Percentiles rank a stretch among this genome's conserved stretches.
Conservation (phyloP, 495 filamentous ascomycete genomes). For the Aspergillus bertholletiae region DNA sequence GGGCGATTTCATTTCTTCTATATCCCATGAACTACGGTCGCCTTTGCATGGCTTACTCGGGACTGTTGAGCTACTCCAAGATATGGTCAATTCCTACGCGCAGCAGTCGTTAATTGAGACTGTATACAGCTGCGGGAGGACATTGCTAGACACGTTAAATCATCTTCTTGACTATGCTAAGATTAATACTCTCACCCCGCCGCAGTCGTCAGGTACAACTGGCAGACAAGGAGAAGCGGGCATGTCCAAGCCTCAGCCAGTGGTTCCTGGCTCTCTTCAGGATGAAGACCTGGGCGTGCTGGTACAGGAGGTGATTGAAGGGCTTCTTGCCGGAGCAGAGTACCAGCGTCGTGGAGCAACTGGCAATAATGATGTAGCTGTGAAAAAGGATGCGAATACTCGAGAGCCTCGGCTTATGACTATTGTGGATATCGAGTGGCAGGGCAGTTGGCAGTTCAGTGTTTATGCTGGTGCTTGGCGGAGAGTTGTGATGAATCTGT, state of each 20-base stretch:
- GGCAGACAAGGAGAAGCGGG: neutral
- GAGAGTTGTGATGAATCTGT: slow-evolving; percentile 67
- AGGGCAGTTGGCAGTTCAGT: slow-evolving; percentile 49
- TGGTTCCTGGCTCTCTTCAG: slow-evolving; percentile 19
- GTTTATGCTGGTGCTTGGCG: slow-evolving; percentile 61
- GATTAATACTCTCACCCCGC: slow-evolving; percentile 41
- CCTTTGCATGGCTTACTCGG: slow-evolving; percentile 68
- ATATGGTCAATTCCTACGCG: slow-evolving; percentile 5
- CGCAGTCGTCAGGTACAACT: slow-evolving; percentile 2
- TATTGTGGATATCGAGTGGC: slow-evolving; percentile 53
- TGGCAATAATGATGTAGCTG: neutral
- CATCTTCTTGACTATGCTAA: slow-evolving; percentile 55
- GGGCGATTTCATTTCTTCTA: slow-evolving; percentile 67
- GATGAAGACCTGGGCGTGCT: slow-evolving; percentile 29
- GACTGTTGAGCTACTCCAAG: slow-evolving; percentile 57
- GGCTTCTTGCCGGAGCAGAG: slow-evolving; percentile 22
- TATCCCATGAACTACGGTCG: slow-evolving; percentile 70
- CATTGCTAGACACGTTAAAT: slow-evolving; percentile 51
- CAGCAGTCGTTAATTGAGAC: slow-evolving; percentile 53
- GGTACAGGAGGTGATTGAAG: slow-evolving; percentile 36
- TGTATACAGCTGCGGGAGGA: slow-evolving; percentile 62
- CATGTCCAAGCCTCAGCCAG: neutral
- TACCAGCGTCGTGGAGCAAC: slow-evolving; percentile 3
- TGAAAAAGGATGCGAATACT: neutral
- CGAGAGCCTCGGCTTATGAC: slow-evolving; percentile 31